These are phyloP conservation scores for Tarenaya hassleriana DNA, from an alignment of 345 rosid species.

Conservation along the genomic window DNA sequence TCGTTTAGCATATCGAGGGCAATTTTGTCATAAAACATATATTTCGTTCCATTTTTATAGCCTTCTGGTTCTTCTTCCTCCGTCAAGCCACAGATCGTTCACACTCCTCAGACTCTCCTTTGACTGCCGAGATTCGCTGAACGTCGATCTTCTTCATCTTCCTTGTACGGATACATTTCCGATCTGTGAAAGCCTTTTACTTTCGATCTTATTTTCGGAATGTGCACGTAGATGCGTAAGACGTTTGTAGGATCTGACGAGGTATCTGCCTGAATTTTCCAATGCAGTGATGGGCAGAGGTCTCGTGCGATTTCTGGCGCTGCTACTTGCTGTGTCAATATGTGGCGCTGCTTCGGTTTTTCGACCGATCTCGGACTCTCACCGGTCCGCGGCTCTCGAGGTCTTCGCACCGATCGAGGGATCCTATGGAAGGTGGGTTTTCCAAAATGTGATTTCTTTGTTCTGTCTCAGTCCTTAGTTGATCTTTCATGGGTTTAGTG, in stretches of 20 bases:
- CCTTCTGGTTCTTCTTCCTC: too few species aligned
- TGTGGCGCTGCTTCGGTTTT: constrained; percentile 48
- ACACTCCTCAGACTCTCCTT: constrained; percentile 26
- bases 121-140: constrained; percentile 27
- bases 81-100: constrained; percentile 29
- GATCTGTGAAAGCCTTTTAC: constrained; percentile 10
- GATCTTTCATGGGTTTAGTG: not conserved
- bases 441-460: constrained; percentile 6
- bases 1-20: too few species aligned
- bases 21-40: too few species aligned
- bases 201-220: constrained; percentile 1
- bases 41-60: too few species aligned
- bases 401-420: constrained; percentile 54
- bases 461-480: not conserved
- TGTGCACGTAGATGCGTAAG: constrained; percentile 23
- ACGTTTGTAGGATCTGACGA: not conserved
- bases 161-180: constrained; percentile 14
- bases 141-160: constrained; percentile 2
- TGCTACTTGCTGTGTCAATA: constrained; percentile 40
- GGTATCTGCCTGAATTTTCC: constrained; percentile 2
- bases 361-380: constrained; percentile 80
- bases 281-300: constrained; percentile 48
- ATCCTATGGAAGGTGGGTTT: constrained; percentile 57
- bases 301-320: constrained; percentile 34
- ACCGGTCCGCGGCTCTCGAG: constrained; percentile 89